phyloP scores from a whole-genome alignment of 306 rosid genomes.

The apple (Malus domestica) region ASM211411v1 NC_041795.1:18417501-18418000 shows the following conservation, averaged over 20 bases:
- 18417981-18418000: background rate
- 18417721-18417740: conserved; percentile 43
- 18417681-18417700: conserved; percentile 16
- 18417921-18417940: background rate
- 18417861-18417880: too few relatives aligned
- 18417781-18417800: too few relatives aligned
- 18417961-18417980: background rate
- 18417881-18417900: too few relatives aligned
- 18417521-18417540: conserved; percentile 13
- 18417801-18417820: too few relatives aligned
- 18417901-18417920: too few relatives aligned
- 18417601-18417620: background rate
- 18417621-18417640: background rate
- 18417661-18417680: background rate
- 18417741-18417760: background rate
- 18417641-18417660: background rate
- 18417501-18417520: conserved; percentile 62
- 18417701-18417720: conserved; percentile 68
- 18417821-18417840: too few relatives aligned
- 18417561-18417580: background rate
- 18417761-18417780: background rate
- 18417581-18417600: background rate
- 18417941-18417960: background rate
- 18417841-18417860: too few relatives aligned
- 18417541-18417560: background rate